Evolutionary conservation across 352 stramenopile genomes (phyloP).

Genomic region (Hyaloperonospora brassicae): DNA sequence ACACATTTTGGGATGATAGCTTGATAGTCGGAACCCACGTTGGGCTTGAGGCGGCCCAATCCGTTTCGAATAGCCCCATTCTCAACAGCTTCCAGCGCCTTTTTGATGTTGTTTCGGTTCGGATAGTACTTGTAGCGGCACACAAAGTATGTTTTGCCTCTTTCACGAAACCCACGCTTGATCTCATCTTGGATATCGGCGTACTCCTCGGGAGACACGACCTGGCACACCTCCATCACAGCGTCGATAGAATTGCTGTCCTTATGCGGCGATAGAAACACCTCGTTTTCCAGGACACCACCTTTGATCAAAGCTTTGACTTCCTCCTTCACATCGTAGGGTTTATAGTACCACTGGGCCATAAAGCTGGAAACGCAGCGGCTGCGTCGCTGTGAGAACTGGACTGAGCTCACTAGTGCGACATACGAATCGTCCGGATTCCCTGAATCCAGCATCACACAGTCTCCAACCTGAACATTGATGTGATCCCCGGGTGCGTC

Average conservation of each 20-base stretch:
- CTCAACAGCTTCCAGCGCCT: slow-evolving; percentile 55
- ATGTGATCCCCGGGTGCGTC: slow-evolving; percentile 49
- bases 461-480: slow-evolving; percentile 64
- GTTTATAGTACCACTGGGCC: slow-evolving; percentile 83
- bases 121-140: slow-evolving; percentile 83
- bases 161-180: slow-evolving; percentile 60
- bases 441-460: slow-evolving; percentile 69
- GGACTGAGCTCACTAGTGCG: slow-evolving; percentile 65
- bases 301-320: slow-evolving; percentile 52
- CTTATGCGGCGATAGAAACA: slow-evolving; percentile 80
- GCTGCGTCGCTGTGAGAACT: slow-evolving; percentile 46
- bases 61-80: slow-evolving; percentile 65
- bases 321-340: slow-evolving; percentile 57
- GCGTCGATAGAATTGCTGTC: slow-evolving; percentile 79
- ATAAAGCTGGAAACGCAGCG: slow-evolving; percentile 51
- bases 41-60: slow-evolving; percentile 54
- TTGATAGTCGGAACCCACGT: slow-evolving; percentile 58
- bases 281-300: slow-evolving; percentile 56
- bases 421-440: slow-evolving; percentile 57
- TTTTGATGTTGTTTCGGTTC: slow-evolving; percentile 47
- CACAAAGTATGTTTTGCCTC: slow-evolving; percentile 53
- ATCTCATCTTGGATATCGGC: slow-evolving; percentile 64
- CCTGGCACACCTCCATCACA: slow-evolving; percentile 64
- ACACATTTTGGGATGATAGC: slow-evolving; percentile 39
- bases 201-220: slow-evolving; percentile 69